phyloP scores from a whole-genome alignment of 345 rosid species.

The Citrus glauca region DNA sequence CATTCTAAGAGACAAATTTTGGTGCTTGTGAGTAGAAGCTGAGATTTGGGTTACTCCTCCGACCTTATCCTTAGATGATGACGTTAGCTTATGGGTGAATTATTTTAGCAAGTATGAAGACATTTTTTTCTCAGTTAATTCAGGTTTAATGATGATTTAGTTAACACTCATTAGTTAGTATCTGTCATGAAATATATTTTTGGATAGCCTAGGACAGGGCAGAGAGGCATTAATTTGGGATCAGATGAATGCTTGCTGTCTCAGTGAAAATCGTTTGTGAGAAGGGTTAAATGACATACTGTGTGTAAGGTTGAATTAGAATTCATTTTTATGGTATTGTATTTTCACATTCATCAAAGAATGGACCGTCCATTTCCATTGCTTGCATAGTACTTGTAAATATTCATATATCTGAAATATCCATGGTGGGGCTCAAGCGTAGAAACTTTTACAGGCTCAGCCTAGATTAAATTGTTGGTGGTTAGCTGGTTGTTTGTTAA shows the following conservation, averaged over 20 bases:
- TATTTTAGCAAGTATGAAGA: background rate
- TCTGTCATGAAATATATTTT: background rate
- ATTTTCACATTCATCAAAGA: background rate
- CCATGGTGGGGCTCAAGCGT: background rate
- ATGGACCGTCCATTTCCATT: background rate
- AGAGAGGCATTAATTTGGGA: background rate
- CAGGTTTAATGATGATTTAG: background rate
- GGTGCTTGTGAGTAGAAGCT: background rate
- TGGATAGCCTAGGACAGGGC: background rate
- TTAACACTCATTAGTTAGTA: background rate
- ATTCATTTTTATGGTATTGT: background rate
- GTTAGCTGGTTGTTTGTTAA: background rate
- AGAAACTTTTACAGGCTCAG: background rate
- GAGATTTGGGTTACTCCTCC: background rate
- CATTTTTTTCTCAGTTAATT: background rate
- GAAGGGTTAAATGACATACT: background rate
- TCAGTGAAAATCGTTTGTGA: background rate
- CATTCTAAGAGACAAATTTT: background rate
- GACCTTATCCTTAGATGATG: background rate
- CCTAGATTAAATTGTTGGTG: background rate
- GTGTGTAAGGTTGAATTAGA: background rate
- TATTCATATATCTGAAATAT: background rate
- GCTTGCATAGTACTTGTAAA: background rate
- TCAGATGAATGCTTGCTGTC: background rate
- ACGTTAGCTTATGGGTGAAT: background rate